Evolutionary conservation across 2,329 filamentous ascomycete species (phyloP), one percentile per base, ranked within the genome.

Genomic region (Fusarium neocosmosporiellum): DNA sequence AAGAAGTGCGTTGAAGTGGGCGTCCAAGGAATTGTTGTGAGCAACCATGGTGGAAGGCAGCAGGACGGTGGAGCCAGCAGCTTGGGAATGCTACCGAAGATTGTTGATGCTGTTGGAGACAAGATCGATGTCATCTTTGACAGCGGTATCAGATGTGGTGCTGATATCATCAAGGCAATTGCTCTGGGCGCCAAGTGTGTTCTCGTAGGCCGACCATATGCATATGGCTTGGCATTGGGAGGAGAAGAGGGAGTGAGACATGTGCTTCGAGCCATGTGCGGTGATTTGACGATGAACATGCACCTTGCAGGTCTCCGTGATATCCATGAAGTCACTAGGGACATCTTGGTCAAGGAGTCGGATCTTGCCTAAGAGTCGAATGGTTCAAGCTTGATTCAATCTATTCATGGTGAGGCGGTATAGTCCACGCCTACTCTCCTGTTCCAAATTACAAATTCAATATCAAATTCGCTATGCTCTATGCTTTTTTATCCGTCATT

Each of bases 241-340:
- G 67, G 69, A 5, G 67, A 71, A 18, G 59, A 71, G 24, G 67
- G 67, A 2, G 69, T 71, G 0, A 39, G 67, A 1, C 57, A 71
- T 16, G 68, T 71, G 5, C 33, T 72, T 2, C 39, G 59, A 18
- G 66, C 69, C 0, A 0, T 72, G 3, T 72, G 70, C 39, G 70
- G 66, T n/a, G 69, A 72, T 39, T 20, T 67, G 20, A 72, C 69
- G 2, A 72, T 72, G 69, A 72, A 72, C 0, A 72, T 72, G 69
- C 70, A 72, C 3, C n/a, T 72, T 27, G 61, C 69, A 9, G 70
- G 70, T 1, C 16, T 72, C 13, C 65, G 69, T 9, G 58, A 72
- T 24, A 33, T 72, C 0, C 6, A 29, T 9, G 69, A 72, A 33
- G 58, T 72, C 0, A 70, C 70, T 0, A 43, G 53, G 22, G 69